Base-by-base conservation (phyloP, 2,329 filamentous ascomycete genomes). In the Ciborinia camelliae region DNA sequence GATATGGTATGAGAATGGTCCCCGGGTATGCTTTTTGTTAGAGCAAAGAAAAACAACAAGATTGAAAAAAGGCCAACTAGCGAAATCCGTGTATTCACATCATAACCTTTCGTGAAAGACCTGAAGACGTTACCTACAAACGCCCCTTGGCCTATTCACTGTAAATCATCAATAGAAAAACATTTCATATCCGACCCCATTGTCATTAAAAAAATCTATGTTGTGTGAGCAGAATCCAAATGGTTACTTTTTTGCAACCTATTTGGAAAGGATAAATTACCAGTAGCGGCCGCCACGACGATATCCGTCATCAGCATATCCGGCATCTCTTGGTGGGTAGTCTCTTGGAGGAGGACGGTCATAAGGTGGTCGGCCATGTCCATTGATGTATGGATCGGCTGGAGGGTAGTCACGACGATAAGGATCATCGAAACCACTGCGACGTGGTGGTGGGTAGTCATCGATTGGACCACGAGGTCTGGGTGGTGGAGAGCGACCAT, bases 401-500 rank as follows among this genome's bases (percentile, higher is more conserved):
- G 73, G 72, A 57, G 86, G 85, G 69, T 87, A 84, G 74, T 90
- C 85, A 69, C 87, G 81, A 71, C 86, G 84, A 78, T 94, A 95
- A 37, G 89, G 88, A 72, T 95, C 91, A 65, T 92, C 90, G 73
- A 90, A 90, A 65, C 89, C 84, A 70, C 84, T 82, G 68, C 89
- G 82, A 63, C 83, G 82, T 65, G 84, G 85, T 69, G 87, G 86
- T 63, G 87, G 86, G 71, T 96, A 95, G 74, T 96, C 92, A 67
- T 93, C 89, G 68, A 90, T 82, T 52, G 90, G 88, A 28, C 81
- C 82, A 69, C 84, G 82, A 69, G 89, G 88, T 70, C 90, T 89
- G 20, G 55, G 55, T 52, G 90, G 90, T 67, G 92, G 91, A 64
- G 91, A 92, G 65, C 91, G 89, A 74, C 92, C 92, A 59, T 93